Evolutionary conservation across 352 stramenopile species (phyloP), one percentile per base, ranked within the genome.

Genomic region (Pythium oligandrum): DNA sequence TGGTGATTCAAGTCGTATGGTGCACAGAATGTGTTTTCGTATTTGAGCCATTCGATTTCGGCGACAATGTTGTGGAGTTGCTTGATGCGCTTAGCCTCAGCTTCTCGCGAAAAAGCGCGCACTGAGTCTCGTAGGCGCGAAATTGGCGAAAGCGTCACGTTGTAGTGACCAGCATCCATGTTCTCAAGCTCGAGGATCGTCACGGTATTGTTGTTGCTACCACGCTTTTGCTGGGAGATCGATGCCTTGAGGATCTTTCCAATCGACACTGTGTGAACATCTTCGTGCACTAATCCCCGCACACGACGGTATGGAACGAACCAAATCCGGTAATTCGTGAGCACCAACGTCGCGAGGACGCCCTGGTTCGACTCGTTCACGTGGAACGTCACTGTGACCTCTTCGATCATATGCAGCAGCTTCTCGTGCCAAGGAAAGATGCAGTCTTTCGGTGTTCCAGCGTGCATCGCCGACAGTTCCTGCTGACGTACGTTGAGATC

Each of bases 351-450:
- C 4, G 81, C 80, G 5, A 93, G 61, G 33, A 93, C 83, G 40
- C 83, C 83, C 51, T 93, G 83, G 50, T 93, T 93, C 5, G 68
- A 82, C 36, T 93, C 83, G 40, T 90, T 93, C 46, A 93, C 80
- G 59, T 93, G 83, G 49, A 93, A 93, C n/a, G 83, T 93, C 7
- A 93, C 78, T 0, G 80, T 87, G 40, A 93, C 81, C 55, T 93
- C 83, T 57, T 93, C 83, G 38, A 93, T 71, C 78, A 92, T 88
- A 58, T 93, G 75, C 53, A 93, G 53, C 6, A 93, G 63, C 58
- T 83, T 89, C 55, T 93, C 83, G 49, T 92, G 73, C 75, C 78
- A 93, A 37, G 83, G 83, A 32, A 93, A 91, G 11, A 93, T 46
- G 9, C 72, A 88, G 55, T 88, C 79, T 50, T 86, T 88, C 6